Base-by-base conservation (phyloP, 2,329 filamentous ascomycete species). In the Diplodia corticola region DNA sequence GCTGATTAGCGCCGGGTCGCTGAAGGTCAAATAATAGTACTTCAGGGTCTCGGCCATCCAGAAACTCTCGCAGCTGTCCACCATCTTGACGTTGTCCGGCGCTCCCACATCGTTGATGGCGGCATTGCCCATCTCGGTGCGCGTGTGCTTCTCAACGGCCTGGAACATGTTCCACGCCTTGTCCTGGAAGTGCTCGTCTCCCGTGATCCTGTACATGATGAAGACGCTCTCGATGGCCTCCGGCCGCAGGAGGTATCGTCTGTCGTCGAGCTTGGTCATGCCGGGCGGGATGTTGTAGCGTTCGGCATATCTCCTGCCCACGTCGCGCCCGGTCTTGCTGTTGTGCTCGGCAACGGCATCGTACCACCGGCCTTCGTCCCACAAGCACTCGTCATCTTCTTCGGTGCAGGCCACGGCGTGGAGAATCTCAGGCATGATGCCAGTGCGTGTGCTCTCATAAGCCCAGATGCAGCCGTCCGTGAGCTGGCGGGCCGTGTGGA, bases 41-140 rank as follows among this genome's bases (percentile, higher is more conserved):
- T 96, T 97, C 71, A 97, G 81, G 48, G 92, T 97, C 83, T 97
- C 93, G 3, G 91, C 91, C 68, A 92, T 82, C 91, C 93, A 97
- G 78, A 96, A 96, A 73, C 90, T 93, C 80, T 96, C 76, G 51
- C 75, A 77, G 54, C 72, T 67, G 40, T 78, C 75, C 46, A 67
- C 57, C 65, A 50, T 50, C 20, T 51, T 50, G 26, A 57, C 49
- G 5, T 63, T 64, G 9, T 54, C 57, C n/a, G 65, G 59, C 26
- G 44, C 28, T 5, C 77, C 84, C 1, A 93, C 89, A 72, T 91
- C 86, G 55, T 82, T 78, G 64, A 95, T 86, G 44, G 80, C 81
- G 0, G 81, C 81, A 78, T 91, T 87, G n/a, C 87, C 91, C 54
- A 83, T 82, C 22, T 86, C 79, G 0, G 90, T 89, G 48, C 82